Evolutionary conservation across 805 yeast species (phyloP).

Genomic region (Cyberlindnera mrakii): DNA sequence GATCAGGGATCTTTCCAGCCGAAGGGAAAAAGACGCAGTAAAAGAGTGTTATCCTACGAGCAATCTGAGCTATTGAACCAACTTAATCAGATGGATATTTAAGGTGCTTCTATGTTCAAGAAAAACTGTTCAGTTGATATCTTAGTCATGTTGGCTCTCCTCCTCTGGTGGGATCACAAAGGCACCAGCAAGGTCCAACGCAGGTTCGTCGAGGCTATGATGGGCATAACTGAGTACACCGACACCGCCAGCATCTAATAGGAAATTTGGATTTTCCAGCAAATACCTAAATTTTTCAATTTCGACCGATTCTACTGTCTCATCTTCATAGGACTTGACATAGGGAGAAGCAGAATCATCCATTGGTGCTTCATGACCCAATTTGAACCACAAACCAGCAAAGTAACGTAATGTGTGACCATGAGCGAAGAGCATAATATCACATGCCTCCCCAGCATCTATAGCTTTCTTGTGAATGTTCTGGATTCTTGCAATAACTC

Average conservation of each 20-base stretch:
- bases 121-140: background rate
- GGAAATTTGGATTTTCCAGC: conserved; percentile 63
- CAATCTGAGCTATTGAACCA: conserved; percentile 45
- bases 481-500: conserved; percentile 59
- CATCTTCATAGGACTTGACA: conserved; percentile 20
- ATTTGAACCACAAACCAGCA: conserved; percentile 77
- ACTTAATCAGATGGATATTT: conserved; percentile 25
- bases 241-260: conserved; percentile 92
- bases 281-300: conserved; percentile 29
- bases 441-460: conserved; percentile 49
- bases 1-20: background rate
- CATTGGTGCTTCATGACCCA: conserved; percentile 24
- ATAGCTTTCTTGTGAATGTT: conserved; percentile 51
- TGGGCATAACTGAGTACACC: conserved; percentile 91
- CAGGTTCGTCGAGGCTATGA: conserved; percentile 79
- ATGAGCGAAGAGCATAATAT: conserved; percentile 81
- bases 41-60: conserved; percentile 43
- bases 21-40: conserved; percentile 14
- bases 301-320: conserved; percentile 26
- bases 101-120: conserved; percentile 5
- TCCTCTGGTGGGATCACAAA: conserved; percentile 68
- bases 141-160: conserved; percentile 22
- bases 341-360: conserved; percentile 12
- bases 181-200: conserved; percentile 78
- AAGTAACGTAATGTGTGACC: conserved; percentile 90